These are phyloP conservation scores for Ascochyta viciae-villosae DNA, from an alignment of 2,329 filamentous ascomycete genomes.

Conservation along the genomic window DNA sequence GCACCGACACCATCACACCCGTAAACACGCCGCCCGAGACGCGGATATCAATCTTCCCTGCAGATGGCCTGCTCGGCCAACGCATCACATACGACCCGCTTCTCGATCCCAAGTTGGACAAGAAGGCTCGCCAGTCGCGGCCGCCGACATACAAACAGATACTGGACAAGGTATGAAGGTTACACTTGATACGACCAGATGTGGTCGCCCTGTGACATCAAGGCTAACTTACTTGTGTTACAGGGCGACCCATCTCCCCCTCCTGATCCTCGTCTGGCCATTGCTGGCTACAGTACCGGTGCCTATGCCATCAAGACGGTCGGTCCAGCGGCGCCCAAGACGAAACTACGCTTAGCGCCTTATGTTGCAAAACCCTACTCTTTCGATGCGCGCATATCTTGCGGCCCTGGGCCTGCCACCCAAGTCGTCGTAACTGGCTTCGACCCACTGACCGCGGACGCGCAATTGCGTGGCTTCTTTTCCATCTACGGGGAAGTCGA, in stretches of 20 bases:
- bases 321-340: constrained; percentile 69
- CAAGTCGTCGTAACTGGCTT: constrained; percentile 97
- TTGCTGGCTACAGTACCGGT: constrained; percentile 65
- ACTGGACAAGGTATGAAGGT: constrained; percentile 53
- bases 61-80: constrained; percentile 63
- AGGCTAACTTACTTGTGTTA: constrained; percentile 53
- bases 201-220: constrained; percentile 51
- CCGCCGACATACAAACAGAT: constrained; percentile 60
- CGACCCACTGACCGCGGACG: constrained; percentile 84
- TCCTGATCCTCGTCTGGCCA: constrained; percentile 80
- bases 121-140: constrained; percentile 58
- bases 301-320: constrained; percentile 57
- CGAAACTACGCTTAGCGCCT: constrained; percentile 72
- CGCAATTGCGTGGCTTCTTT: constrained; percentile 78
- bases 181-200: constrained; percentile 39
- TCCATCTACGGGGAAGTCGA: constrained; percentile 85
- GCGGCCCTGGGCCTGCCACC: constrained; percentile 86
- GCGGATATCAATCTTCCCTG: constrained; percentile 58
- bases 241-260: constrained; percentile 82
- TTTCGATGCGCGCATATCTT: constrained; percentile 82
- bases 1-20: constrained; percentile 55
- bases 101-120: constrained; percentile 63
- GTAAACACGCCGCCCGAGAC: constrained; percentile 53
- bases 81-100: constrained; percentile 70
- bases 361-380: constrained; percentile 83